Percentiles rank a stretch among this genome's conserved stretches.
phyloP scores from a whole-genome alignment of 2,329 filamentous ascomycete species.

The Colletotrichum endophyticum region DNA sequence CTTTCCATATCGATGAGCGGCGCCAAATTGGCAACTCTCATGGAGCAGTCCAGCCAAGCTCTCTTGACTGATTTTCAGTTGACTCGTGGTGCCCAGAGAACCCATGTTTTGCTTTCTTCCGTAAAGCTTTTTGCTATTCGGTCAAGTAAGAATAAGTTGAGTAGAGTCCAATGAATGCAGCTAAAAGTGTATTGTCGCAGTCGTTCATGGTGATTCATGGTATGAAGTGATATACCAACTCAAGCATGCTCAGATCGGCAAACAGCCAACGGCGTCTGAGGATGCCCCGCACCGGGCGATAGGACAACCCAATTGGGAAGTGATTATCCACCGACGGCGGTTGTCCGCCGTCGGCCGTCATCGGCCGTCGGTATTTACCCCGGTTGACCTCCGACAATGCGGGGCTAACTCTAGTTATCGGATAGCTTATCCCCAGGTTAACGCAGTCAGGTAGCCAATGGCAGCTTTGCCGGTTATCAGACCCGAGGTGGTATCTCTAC shows the following conservation, averaged over 20 bases:
- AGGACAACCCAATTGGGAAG: not conserved
- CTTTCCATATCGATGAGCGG: not conserved
- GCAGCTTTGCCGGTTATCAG: not conserved
- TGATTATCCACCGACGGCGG: not conserved
- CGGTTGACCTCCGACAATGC: not conserved
- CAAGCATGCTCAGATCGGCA: not conserved
- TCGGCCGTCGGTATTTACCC: not conserved
- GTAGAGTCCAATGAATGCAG: not conserved
- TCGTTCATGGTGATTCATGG: not conserved
- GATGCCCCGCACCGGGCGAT: not conserved
- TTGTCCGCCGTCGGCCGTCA: not conserved
- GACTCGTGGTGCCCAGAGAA: not conserved
- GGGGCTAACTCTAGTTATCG: not conserved
- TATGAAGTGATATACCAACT: not conserved
- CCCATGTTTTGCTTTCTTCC: not conserved
- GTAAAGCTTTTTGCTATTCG: not conserved
- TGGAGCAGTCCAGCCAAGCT: not conserved
- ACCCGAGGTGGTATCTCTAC: not conserved
- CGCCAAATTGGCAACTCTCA: not conserved
- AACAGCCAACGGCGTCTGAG: not conserved
- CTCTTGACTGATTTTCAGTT: not conserved
- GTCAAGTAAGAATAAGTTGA: fast-evolving
- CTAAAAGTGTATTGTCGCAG: not conserved
- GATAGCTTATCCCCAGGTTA: not conserved
- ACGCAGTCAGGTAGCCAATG: not conserved